A percentile compares a stretch with the other conserved stretches of the same genome.
phyloP scores from a whole-genome alignment of 371 early-diverging fungal genomes.

The Rhizopus sp. region DNA sequence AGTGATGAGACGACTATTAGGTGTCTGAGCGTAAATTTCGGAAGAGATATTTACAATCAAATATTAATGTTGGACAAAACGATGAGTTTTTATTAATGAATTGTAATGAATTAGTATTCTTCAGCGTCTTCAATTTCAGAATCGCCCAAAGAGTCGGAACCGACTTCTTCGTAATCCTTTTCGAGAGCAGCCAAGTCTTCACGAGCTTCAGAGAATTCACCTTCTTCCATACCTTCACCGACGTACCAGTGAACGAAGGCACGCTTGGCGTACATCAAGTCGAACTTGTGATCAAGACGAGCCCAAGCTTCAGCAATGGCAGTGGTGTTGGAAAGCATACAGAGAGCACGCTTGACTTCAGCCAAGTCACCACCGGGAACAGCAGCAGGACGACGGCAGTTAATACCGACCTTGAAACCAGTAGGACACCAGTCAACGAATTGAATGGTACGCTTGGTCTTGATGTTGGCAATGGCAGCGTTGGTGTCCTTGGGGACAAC shows the following conservation, averaged over 20 bases:
- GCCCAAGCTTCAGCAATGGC: slow-evolving; percentile 96
- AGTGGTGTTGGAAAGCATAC: slow-evolving; percentile 94
- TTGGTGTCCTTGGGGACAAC: slow-evolving; percentile 87
- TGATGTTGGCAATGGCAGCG: slow-evolving; percentile 84
- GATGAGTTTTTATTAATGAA: too few species aligned
- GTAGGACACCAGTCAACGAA: slow-evolving; percentile 98
- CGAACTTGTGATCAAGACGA: slow-evolving; percentile 93
- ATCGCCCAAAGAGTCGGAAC: slow-evolving; percentile 75
- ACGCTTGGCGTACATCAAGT: slow-evolving; percentile 95
- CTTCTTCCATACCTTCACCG: slow-evolving; percentile 87
- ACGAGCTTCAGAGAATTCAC: slow-evolving; percentile 99
- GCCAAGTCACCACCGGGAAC: slow-evolving; percentile 90
- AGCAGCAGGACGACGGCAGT: slow-evolving; percentile 84
- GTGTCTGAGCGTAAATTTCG: too few species aligned
- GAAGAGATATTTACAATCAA: too few species aligned
- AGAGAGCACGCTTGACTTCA: slow-evolving; percentile 89
- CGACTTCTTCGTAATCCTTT: slow-evolving; percentile 98
- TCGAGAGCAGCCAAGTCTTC: slow-evolving; percentile 99
- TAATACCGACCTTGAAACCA: slow-evolving; percentile 97
- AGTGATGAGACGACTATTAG: background rate
- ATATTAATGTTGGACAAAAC: too few species aligned
- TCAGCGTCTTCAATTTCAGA: slow-evolving; percentile 64
- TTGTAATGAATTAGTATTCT: slow-evolving; percentile 21
- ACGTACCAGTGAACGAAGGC: slow-evolving; percentile 99
- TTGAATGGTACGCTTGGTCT: slow-evolving; percentile 89